Conservation (phyloP, 192 early-diverging fungal genomes). For the Backusella sp. region DNA sequence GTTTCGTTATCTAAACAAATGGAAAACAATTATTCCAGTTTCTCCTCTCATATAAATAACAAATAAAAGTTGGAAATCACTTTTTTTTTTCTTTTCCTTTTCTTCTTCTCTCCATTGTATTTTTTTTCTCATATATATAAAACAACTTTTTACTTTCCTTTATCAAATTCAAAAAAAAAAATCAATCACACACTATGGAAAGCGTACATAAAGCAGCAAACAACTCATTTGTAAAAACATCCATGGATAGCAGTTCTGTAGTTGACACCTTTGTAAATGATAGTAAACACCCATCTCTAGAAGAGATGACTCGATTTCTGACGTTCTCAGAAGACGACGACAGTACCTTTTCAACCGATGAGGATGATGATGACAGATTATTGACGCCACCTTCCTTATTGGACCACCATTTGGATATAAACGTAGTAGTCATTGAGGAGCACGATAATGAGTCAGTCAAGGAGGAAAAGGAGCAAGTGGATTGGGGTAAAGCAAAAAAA, state of each 20-base stretch:
- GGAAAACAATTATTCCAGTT: not conserved
- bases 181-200: not conserved
- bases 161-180: no score
- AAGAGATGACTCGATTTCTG: not conserved
- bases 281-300: not conserved
- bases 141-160: not conserved
- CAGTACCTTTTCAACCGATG: slow-evolving; percentile 9
- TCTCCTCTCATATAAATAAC: not conserved
- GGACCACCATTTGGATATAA: not conserved
- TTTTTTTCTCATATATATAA: not conserved
- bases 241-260: not conserved
- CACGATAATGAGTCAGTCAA: not conserved
- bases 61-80: not conserved
- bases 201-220: not conserved
- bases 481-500: slow-evolving; percentile 64
- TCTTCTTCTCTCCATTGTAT: not conserved
- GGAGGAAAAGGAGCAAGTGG: slow-evolving; percentile 20
- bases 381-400: slow-evolving; percentile 6
- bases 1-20: not conserved
- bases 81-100: not conserved
- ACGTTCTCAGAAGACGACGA: slow-evolving; percentile 7
- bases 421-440: not conserved
- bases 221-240: not conserved
- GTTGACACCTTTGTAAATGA: not conserved
- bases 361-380: slow-evolving; percentile 9